phyloP scores from a whole-genome alignment of 495 filamentous ascomycete genomes.

The Hyaloscypha hepaticicola region DNA sequence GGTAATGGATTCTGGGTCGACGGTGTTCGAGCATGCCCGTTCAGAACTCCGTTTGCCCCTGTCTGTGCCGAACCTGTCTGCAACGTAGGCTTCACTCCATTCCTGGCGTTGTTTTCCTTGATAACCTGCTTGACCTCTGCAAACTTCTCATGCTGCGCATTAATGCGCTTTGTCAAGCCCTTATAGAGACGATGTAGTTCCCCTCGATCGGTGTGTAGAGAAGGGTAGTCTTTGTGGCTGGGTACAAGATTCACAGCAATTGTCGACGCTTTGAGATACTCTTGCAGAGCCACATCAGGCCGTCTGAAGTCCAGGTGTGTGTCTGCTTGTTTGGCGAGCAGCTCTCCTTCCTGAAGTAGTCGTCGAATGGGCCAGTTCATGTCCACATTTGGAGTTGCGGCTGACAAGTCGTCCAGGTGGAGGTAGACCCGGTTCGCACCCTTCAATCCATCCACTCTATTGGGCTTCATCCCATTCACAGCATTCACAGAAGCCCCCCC shows the following conservation, averaged over 20 bases:
- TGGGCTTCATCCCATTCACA: conserved; percentile 6
- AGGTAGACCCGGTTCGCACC: conserved; percentile 49
- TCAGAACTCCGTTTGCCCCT: conserved; percentile 2
- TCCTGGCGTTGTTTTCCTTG: conserved; percentile 60
- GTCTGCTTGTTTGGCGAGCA: conserved; percentile 49
- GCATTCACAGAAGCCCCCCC: conserved; percentile 20
- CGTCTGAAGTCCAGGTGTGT: conserved; percentile 50
- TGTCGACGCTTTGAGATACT: conserved; percentile 78
- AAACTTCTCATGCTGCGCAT: conserved; percentile 45
- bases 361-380: conserved; percentile 45
- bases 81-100: conserved; percentile 40
- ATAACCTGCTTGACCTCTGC: conserved; percentile 64
- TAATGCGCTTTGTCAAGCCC: conserved; percentile 49
- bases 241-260: conserved; percentile 76
- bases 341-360: conserved; percentile 50
- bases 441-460: conserved; percentile 9
- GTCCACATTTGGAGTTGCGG: conserved; percentile 44
- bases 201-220: conserved; percentile 44
- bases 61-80: not conserved
- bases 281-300: conserved; percentile 52
- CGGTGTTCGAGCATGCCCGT: conserved; percentile 12
- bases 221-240: conserved; percentile 62
- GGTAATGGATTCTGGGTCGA: not conserved
- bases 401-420: conserved; percentile 73
- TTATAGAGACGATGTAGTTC: conserved; percentile 49